Conservation (phyloP, 2,329 filamentous ascomycete species). For the Venturia aucupariae region DNA sequence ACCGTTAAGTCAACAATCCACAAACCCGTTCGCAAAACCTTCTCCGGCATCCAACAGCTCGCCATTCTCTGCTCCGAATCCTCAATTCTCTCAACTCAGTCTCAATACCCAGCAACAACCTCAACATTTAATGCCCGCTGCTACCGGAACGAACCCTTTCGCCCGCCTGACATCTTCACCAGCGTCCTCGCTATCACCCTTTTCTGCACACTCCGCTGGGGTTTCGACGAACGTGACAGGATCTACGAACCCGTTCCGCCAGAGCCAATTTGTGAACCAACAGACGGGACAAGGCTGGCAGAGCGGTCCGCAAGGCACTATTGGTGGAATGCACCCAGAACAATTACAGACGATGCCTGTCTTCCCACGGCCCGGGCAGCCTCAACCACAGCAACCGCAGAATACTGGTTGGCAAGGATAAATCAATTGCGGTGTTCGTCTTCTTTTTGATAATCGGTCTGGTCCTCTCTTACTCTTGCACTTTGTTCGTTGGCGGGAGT, state of each 20-base stretch:
- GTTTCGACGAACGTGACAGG: constrained; percentile 72
- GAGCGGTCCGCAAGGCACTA: constrained; percentile 62
- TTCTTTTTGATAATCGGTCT: background rate
- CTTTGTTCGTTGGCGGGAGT: background rate
- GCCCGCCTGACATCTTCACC: constrained; percentile 41
- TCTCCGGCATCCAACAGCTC: constrained; percentile 5
- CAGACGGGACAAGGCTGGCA: constrained; percentile 86
- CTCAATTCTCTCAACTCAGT: constrained; percentile 9
- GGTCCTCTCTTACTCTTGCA: background rate
- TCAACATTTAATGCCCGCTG: constrained; percentile 44
- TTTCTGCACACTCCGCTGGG: constrained; percentile 24
- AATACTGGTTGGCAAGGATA: constrained; percentile 10
- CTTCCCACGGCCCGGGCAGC: constrained; percentile 67
- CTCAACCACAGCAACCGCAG: constrained; percentile 3
- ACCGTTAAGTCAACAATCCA: constrained; percentile 54
- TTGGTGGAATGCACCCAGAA: constrained; percentile 65
- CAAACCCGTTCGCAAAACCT: constrained; percentile 77
- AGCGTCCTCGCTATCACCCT: constrained; percentile 21
- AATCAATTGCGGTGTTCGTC: background rate
- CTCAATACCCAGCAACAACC: constrained; percentile 22
- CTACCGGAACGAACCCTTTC: constrained; percentile 67
- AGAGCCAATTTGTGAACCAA: constrained; percentile 83
- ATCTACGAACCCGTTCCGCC: constrained; percentile 89
- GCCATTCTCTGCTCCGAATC: constrained; percentile 11
- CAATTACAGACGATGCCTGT: constrained; percentile 70